Conservation (phyloP, 495 filamentous ascomycete genomes). For the Lasiosphaeris hirsuta region DNA sequence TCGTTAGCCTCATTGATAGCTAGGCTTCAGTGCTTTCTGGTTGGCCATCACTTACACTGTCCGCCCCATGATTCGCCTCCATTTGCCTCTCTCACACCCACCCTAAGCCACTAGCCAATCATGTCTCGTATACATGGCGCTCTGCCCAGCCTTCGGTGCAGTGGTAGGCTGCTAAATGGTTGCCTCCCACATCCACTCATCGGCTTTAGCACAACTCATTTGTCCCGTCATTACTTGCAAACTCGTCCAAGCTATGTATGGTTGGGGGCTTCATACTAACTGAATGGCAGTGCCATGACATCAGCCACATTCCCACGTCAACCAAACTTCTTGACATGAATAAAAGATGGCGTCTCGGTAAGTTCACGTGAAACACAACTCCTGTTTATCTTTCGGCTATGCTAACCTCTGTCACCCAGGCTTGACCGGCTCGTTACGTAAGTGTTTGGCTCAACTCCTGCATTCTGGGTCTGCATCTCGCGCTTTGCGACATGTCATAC, state of each 20-base stretch:
- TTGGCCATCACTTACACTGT: no score
- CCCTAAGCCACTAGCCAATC: no score
- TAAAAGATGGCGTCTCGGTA: constrained; percentile 54
- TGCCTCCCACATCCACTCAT: background rate
- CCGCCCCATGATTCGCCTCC: no score
- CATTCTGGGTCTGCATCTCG: background rate
- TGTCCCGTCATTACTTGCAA: background rate
- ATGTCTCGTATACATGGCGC: no score
- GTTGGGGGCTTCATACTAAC: constrained; percentile 9
- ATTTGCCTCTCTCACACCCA: no score
- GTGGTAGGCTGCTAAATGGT: background rate
- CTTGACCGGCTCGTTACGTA: constrained; percentile 93
- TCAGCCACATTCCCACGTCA: constrained; percentile 9
- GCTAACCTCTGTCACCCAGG: constrained; percentile 45
- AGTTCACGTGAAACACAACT: constrained; percentile 19
- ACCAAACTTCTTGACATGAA: constrained; percentile 30
- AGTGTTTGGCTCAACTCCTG: constrained; percentile 39
- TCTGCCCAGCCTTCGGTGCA: background rate
- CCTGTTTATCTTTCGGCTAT: background rate
- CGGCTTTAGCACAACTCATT: background rate
- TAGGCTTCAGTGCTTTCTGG: no score
- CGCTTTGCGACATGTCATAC: background rate
- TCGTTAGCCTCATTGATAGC: no score
- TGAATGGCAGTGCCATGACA: constrained; percentile 24
- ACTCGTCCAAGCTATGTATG: background rate